Base-by-base conservation (phyloP, 306 rosid genomes). In the Chamaecrista fasciculata region DNA sequence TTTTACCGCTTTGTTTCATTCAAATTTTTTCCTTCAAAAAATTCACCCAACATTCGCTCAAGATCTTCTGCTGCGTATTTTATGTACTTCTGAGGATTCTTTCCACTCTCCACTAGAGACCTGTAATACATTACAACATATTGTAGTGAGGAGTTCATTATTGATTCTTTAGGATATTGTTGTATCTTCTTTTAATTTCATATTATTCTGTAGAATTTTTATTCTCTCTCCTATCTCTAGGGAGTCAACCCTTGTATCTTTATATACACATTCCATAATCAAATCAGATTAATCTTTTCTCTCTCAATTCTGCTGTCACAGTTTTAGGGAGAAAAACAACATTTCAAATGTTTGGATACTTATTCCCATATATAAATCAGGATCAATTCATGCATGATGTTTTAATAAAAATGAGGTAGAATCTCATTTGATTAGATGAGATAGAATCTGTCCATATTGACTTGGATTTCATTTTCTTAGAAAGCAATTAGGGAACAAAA, bases 21-120 rank as follows among this genome's bases (percentile, higher is more conserved):
- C 79, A 89, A 31, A 60, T 72, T 91, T 80, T 86, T 94, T 37
- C 99, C 99, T 80, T 94, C 99, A 4, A 91, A 94, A 84, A 94
- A 94, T 52, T 94, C 99, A 6, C 97, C 95, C 75, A 94, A 53
- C 97, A 94, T 94, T 16, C 95, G 75, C 49, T 94, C 99, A 8
- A 91, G 91, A 85, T 94, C 99, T 79, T 94, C 99, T 0, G 97
- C 87, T 0, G 83, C 71, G 79, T 85, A 94, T 71, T 87, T 84
- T 56, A 87, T 83, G 80, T 86, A 91, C 86, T 91, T 94, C 69
- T 87, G 97, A 51, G 96, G 92, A 71, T 69, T 87, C 89, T 89
- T 94, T 43, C 92, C 99, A 59, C 40, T 89, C 82, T 94, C 99
- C 63, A 94, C 95, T 7, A 91, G 62, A 50, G 95, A 88, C 81